A percentile compares a stretch with the other conserved stretches of the same genome.
phyloP scores from a whole-genome alignment of 2,329 filamentous ascomycete species.

The Colletotrichum theobromicola region DNA sequence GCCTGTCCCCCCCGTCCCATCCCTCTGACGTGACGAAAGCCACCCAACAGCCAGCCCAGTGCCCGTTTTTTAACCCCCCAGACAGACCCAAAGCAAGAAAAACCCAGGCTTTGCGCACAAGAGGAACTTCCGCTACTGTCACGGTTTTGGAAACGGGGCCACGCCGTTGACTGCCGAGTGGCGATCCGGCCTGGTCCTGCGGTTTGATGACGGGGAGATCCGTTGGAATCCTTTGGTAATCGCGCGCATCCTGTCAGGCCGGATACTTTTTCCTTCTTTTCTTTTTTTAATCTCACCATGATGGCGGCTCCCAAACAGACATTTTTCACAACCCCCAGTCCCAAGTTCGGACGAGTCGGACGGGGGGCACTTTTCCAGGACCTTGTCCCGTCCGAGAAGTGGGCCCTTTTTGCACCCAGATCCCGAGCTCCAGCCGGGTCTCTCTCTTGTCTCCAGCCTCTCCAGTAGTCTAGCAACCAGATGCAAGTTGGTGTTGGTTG shows the following conservation, averaged over 20 bases:
- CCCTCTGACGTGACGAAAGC: background rate
- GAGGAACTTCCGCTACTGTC: background rate
- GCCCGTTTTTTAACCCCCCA: background rate
- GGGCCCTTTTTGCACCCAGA: constrained; percentile 7
- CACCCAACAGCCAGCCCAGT: background rate
- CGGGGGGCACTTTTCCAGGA: constrained; percentile 13
- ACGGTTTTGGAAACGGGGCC: background rate
- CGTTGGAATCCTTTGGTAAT: background rate
- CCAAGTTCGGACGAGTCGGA: constrained; percentile 16
- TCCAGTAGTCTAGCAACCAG: background rate
- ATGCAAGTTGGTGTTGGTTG: constrained; percentile 3
- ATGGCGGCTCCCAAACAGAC: background rate
- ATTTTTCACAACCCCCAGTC: background rate
- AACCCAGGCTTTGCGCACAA: background rate
- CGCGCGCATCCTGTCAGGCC: background rate
- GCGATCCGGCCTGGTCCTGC: background rate
- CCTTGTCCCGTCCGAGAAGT: constrained; percentile 15
- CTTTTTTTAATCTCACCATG: background rate
- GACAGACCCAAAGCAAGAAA: background rate
- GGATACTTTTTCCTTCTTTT: background rate
- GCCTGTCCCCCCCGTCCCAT: background rate
- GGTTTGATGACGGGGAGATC: background rate
- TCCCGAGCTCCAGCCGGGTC: constrained; percentile 15
- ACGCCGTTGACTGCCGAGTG: background rate
- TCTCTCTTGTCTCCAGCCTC: constrained; percentile 9